Evolutionary conservation across 257 asterid genomes (phyloP).

Genomic region (Eucommia ulmoides): DNA sequence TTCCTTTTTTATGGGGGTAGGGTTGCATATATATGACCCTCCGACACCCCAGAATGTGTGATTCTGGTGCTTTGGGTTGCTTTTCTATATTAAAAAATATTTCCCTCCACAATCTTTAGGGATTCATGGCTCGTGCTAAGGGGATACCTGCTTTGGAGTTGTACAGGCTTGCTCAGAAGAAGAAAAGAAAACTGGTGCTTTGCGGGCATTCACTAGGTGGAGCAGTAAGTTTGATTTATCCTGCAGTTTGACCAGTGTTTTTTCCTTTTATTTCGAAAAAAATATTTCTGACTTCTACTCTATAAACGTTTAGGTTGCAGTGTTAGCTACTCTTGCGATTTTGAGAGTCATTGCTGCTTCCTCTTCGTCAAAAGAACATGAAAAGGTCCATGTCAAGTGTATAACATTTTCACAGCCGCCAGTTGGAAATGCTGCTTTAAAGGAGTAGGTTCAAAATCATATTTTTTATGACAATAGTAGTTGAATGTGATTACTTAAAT

Average conservation of each 20-base stretch:
- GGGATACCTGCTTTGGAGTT: constrained; percentile 96
- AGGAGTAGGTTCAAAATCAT: constrained; percentile 49
- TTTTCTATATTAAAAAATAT: constrained; percentile 8
- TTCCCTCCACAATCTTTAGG: constrained; percentile 29
- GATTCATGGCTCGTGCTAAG: constrained; percentile 99
- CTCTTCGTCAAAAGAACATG: constrained; percentile 59
- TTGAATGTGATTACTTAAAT: constrained; percentile 10
- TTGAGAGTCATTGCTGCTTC: constrained; percentile 65
- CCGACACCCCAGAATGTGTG: too few relatives aligned
- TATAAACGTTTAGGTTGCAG: constrained; percentile 80
- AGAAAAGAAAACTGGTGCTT: constrained; percentile 72
- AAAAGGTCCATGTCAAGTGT: constrained; percentile 85
- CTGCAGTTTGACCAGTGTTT: constrained; percentile 6
- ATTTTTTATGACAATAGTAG: constrained; percentile 8
- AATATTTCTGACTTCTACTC: too few relatives aligned
- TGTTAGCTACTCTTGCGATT: constrained; percentile 90
- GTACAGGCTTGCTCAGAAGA: constrained; percentile 90
- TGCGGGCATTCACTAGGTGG: constrained; percentile 99
- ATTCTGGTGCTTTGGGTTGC: too few relatives aligned
- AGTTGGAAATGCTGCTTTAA: constrained; percentile 94
- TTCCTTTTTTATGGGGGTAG: too few relatives aligned
- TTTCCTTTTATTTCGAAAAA: too few relatives aligned
- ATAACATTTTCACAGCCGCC: constrained; percentile 99
- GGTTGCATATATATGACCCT: too few relatives aligned
- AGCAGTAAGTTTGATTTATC: constrained; percentile 42